Evolutionary conservation across 2,329 filamentous ascomycete genomes (phyloP), one percentile per base, ranked within the genome.

Genomic region (Pseudogymnoascus sp.): DNA sequence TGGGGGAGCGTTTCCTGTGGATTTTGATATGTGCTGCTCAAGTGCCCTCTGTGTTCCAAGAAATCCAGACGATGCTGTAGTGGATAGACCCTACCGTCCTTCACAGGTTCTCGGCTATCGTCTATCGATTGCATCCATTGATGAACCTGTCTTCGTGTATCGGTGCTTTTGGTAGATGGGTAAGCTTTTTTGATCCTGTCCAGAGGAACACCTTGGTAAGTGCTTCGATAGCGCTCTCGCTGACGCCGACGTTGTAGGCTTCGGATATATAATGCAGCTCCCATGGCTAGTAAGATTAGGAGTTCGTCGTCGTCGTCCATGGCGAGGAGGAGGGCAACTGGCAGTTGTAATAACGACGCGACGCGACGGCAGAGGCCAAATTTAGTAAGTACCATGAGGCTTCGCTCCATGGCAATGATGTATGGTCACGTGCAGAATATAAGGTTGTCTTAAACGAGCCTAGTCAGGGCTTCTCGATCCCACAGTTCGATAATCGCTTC

Each of bases 391-490:
- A 19, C 51, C 16, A 19, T 21, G 51, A 36, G 51, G 51, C 51
- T 36, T 57, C 23, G 25, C 28, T 34, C 3, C 51, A 57, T 19
- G 4, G 7, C 6, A 21, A 57, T 57, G 51, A 57, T 36, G 51
- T 21, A 57, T 34, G 28, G 51, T 57, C 51, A 57, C 51, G 51
- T 57, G 51, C 16, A 34, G 4, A 57, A 36, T 57, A 57, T 57
- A 57, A 57, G 51, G 51, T 57, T 57, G 51, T 57, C 51, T 57
- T 57, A 57, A 57, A 57, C 51, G 51, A 57, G 51, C 51, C 51
- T 57, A 57, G 51, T 57, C 51, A 57, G 51, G 51, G 51, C 51
- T 57, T 57, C 51, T 57, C 51, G 51, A 57, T 57, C 51, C 51
- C 51, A 57, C 51, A 57, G 51, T 57, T 57, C 51, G 51, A 57